Percentiles rank a stretch among this genome's conserved stretches.
Conservation (phyloP, 345 rosid genomes). For the Linum lewisii region DNA sequence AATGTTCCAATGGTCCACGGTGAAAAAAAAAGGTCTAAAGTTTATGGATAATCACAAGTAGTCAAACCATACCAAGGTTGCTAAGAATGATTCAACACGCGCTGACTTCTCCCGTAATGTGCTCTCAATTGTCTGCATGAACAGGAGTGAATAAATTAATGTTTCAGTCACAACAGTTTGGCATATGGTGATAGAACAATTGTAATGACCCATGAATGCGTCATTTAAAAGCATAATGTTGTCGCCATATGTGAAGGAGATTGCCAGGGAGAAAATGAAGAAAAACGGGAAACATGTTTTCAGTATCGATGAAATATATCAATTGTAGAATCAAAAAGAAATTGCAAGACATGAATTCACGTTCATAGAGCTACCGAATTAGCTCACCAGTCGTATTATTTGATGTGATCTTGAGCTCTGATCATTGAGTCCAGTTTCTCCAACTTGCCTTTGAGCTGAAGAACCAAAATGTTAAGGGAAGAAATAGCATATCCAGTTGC, state of each 20-base stretch:
- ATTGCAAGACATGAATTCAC: not conserved
- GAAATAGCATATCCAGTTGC: too few relatives aligned
- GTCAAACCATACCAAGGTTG: constrained; percentile 62
- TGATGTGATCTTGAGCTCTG: constrained; percentile 97
- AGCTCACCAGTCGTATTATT: constrained; percentile 82
- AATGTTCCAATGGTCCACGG: constrained; percentile 10
- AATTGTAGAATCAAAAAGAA: not conserved
- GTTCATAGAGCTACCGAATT: not conserved
- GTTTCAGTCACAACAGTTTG: too few relatives aligned
- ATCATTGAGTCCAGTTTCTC: constrained; percentile 87
- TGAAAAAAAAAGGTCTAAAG: constrained; percentile 4
- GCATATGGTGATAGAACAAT: not conserved
- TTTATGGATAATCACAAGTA: constrained; percentile 11
- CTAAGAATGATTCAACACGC: constrained; percentile 65
- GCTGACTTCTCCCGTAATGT: constrained; percentile 70
- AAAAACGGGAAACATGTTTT: not conserved
- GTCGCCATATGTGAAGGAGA: not conserved
- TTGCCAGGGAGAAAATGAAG: not conserved
- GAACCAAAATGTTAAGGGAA: not conserved
- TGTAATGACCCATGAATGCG: not conserved
- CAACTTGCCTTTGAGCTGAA: constrained; percentile 93
- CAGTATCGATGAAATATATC: not conserved
- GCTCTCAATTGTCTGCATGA: constrained; percentile 72
- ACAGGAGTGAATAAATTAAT: constrained; percentile 1
- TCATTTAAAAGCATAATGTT: not conserved